phyloP scores from a whole-genome alignment of 2,329 filamentous ascomycete species.

The Tolypocladium album region DNA sequence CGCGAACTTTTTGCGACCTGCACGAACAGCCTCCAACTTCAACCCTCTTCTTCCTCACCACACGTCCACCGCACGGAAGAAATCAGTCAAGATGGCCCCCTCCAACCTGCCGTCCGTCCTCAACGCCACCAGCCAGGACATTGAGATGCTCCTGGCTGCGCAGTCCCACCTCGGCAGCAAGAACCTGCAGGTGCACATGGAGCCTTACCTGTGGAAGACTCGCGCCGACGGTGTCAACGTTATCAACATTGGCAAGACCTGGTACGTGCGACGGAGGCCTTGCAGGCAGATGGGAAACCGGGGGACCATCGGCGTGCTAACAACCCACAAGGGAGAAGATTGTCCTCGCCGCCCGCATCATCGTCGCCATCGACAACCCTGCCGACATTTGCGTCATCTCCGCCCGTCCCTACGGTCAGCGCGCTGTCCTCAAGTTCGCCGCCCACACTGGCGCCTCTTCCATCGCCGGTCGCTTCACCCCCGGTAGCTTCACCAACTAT shows the following conservation, averaged over 20 bases:
- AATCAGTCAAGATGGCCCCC: constrained; percentile 76
- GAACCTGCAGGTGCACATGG: constrained; percentile 99
- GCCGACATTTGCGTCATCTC: constrained; percentile 99
- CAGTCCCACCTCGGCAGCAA: constrained; percentile 96
- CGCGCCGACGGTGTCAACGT: constrained; percentile 97
- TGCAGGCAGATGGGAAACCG: not conserved
- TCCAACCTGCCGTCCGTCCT: constrained; percentile 88
- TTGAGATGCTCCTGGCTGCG: constrained; percentile 98
- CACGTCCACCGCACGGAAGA: constrained; percentile 22
- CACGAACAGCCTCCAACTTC: constrained; percentile 15
- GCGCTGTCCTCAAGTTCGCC: constrained; percentile 99
- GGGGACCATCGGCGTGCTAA: constrained; percentile 4
- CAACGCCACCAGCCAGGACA: constrained; percentile 96
- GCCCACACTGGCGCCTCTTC: constrained; percentile 94
- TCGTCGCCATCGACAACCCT: constrained; percentile 98
- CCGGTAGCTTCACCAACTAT: constrained; percentile 99
- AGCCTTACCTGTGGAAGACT: constrained; percentile 99
- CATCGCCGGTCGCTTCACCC: constrained; percentile 99
- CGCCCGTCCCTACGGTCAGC: constrained; percentile 98
- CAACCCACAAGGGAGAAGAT: constrained; percentile 81
- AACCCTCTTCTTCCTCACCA: constrained; percentile 14
- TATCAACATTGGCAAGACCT: constrained; percentile 99
- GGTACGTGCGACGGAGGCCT: constrained; percentile 45
- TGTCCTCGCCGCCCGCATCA: constrained; percentile 95
- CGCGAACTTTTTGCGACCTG: constrained; percentile 32